These are phyloP conservation scores for Amanita phalloides DNA, from an alignment of 768 basidiomycete species.

Conservation along the genomic window DNA sequence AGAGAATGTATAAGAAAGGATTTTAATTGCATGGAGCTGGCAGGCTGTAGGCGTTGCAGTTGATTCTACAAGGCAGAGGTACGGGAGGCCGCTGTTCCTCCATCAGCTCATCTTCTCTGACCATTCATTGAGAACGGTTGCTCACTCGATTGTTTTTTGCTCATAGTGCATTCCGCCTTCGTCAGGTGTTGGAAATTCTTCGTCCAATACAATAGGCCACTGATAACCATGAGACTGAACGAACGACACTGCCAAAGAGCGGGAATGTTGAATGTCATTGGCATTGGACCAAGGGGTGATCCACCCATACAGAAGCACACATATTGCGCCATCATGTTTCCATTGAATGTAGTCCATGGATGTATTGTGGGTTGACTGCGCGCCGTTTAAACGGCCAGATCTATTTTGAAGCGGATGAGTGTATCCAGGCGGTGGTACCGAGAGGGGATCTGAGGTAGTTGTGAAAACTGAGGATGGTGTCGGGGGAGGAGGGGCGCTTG, in stretches of 20 bases:
- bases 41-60: slow-evolving; percentile 38
- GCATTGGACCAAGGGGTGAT: slow-evolving; percentile 1
- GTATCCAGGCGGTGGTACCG: slow-evolving; percentile 5
- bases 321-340: slow-evolving; percentile 34
- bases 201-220: slow-evolving; percentile 42
- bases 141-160: slow-evolving; percentile 27
- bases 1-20: slow-evolving; percentile 49
- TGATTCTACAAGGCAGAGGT: slow-evolving; percentile 39
- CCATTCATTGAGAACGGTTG: slow-evolving; percentile 4
- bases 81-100: slow-evolving; percentile 34
- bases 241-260: slow-evolving; percentile 20
- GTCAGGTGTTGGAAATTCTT: slow-evolving; percentile 28
- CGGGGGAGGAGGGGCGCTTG: slow-evolving; percentile 32
- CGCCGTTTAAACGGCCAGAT: slow-evolving; percentile 1
- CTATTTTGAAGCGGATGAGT: neutral
- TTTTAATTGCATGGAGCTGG: slow-evolving; percentile 54
- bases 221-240: slow-evolving; percentile 31
- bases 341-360: slow-evolving; percentile 25
- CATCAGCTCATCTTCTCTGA: slow-evolving; percentile 5
- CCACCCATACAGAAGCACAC: slow-evolving; percentile 17
- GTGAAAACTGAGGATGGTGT: neutral
- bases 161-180: slow-evolving; percentile 33
- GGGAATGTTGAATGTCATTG: slow-evolving; percentile 9
- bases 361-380: neutral
- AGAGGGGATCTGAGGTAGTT: neutral